Evolutionary conservation across 306 rosid genomes (phyloP).

Genomic region (Gillenia trifoliata): DNA sequence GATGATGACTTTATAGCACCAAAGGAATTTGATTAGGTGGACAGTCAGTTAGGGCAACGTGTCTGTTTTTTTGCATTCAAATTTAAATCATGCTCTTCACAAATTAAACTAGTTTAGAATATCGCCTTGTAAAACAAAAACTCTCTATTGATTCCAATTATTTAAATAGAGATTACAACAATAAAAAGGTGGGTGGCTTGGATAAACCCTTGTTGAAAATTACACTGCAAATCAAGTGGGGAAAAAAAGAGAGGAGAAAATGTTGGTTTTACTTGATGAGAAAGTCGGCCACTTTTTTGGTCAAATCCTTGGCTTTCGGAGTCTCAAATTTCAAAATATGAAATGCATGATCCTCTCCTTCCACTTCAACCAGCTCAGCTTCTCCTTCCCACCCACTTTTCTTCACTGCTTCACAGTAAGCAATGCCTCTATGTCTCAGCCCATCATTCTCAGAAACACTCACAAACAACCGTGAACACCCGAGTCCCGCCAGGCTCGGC

Average conservation of each 20-base stretch:
- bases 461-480: slow-evolving; percentile 20
- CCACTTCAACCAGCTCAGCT: slow-evolving; percentile 20
- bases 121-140: too few relatives aligned
- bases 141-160: too few relatives aligned
- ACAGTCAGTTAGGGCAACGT: too few relatives aligned
- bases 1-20: too few relatives aligned
- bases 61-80: too few relatives aligned
- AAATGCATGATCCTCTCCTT: slow-evolving; percentile 26
- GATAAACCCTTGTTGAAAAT: not conserved
- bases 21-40: too few relatives aligned
- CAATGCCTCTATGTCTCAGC: slow-evolving; percentile 17
- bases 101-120: too few relatives aligned
- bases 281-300: slow-evolving; percentile 16
- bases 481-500: slow-evolving; percentile 25
- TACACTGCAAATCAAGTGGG: not conserved
- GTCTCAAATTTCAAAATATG: slow-evolving; percentile 12
- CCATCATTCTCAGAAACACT: slow-evolving; percentile 25
- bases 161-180: too few relatives aligned
- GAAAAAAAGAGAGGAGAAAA: not conserved
- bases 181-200: not conserved
- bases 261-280: not conserved
- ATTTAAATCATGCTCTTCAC: too few relatives aligned
- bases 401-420: slow-evolving; percentile 20
- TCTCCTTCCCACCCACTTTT: slow-evolving; percentile 21
- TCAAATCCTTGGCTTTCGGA: slow-evolving; percentile 18